Conservation (phyloP, 139 green algal species). For the Tetratostichococcus sp. region DNA sequence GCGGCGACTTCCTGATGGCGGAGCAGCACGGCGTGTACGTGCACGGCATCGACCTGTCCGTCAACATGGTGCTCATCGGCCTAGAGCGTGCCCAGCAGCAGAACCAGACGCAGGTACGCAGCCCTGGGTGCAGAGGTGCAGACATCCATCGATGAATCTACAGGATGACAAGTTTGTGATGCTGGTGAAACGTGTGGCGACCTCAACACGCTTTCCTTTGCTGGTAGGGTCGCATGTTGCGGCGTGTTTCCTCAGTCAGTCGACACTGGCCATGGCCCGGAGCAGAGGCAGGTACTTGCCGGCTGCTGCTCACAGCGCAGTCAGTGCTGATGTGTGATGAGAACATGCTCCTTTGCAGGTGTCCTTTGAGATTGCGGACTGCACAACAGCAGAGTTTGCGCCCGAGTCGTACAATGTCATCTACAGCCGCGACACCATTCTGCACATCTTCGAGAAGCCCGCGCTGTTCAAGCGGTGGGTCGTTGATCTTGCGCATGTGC, state of each 20-base stretch:
- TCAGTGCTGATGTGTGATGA: no score
- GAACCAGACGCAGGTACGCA: background rate
- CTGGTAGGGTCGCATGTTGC: no score
- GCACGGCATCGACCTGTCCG: constrained; percentile 76
- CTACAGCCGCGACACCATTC: constrained; percentile 63
- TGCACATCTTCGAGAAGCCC: constrained; percentile 81
- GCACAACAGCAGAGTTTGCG: constrained; percentile 35
- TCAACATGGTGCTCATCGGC: constrained; percentile 75
- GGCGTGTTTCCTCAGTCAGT: no score
- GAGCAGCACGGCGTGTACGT: constrained; percentile 59
- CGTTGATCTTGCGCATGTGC: background rate
- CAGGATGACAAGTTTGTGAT: no score
- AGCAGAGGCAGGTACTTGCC: no score
- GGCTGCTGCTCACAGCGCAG: no score
- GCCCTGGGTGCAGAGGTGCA: no score
- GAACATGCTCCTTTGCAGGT: no score
- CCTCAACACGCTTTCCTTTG: no score
- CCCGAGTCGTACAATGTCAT: constrained; percentile 61
- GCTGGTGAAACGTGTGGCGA: no score
- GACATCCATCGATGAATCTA: no score
- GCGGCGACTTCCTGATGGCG: constrained; percentile 64
- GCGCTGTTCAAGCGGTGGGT: constrained; percentile 48
- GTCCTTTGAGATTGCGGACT: constrained; percentile 79
- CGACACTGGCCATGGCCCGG: no score
- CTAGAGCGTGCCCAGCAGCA: constrained; percentile 45